These are phyloP conservation scores for Flueggea neowawraea DNA, from an alignment of 441 rosid species.

Conservation along the genomic window DNA sequence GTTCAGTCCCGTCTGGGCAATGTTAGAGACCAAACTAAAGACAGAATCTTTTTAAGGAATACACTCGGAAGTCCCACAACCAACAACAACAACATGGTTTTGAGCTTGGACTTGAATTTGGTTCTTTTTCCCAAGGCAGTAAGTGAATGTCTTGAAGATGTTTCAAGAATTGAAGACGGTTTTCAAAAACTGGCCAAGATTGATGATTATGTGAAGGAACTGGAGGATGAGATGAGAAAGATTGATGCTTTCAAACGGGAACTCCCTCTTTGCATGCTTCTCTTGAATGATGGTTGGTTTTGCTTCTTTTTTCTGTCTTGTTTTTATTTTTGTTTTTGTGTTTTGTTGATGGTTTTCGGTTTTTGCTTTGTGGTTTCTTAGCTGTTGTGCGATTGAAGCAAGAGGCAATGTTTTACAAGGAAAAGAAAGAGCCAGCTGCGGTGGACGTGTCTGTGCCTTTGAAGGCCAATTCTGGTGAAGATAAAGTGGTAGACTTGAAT, in stretches of 20 bases:
- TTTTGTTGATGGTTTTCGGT: not conserved
- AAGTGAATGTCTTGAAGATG: slow-evolving; percentile 40
- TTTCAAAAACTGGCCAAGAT: slow-evolving; percentile 35
- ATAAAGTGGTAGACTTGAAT: slow-evolving; percentile 10
- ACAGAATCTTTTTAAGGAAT: not conserved
- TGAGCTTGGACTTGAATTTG: slow-evolving; percentile 72
- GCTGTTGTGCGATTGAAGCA: slow-evolving; percentile 63
- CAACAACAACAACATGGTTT: slow-evolving; percentile 14
- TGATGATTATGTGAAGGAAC: slow-evolving; percentile 45
- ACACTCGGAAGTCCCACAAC: too few relatives aligned
- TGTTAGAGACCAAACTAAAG: not conserved
- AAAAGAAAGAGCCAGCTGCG: slow-evolving; percentile 41
- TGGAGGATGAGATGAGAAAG: slow-evolving; percentile 85
- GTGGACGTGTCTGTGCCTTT: slow-evolving; percentile 49
- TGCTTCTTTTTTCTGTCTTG: not conserved
- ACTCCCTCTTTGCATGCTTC: slow-evolving; percentile 84
- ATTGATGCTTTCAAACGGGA: slow-evolving; percentile 78
- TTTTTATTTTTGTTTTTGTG: not conserved
- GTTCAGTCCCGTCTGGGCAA: not conserved
- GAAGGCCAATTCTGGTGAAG: slow-evolving; percentile 25
- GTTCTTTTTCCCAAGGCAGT: slow-evolving; percentile 49
- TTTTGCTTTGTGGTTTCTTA: slow-evolving; percentile 15
- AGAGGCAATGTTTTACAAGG: slow-evolving; percentile 42
- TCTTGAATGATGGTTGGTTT: slow-evolving; percentile 64
- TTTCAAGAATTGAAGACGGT: slow-evolving; percentile 34